Conservation (phyloP, 805 yeast species). For the Sungouiozyma intestinalis region DNA sequence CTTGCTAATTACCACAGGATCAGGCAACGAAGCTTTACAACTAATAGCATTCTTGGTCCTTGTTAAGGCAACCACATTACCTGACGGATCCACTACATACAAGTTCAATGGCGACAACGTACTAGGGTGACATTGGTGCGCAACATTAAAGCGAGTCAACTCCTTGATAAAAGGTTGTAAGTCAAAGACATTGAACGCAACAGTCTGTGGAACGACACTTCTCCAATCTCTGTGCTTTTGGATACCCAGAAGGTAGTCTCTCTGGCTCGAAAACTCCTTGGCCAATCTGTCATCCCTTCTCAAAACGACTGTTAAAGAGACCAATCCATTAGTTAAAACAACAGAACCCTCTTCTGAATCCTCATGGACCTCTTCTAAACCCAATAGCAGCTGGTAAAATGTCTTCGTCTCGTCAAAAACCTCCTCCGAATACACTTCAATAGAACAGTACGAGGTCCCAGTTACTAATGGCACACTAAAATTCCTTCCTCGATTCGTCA, state of each 20-base stretch:
- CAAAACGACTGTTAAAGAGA: slow-evolving; percentile 19
- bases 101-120: slow-evolving; percentile 65
- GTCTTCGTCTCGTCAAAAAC: slow-evolving; percentile 36
- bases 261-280: slow-evolving; percentile 19
- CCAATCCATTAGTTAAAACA: slow-evolving; percentile 13
- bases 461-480: slow-evolving; percentile 31
- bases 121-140: slow-evolving; percentile 55
- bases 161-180: slow-evolving; percentile 15
- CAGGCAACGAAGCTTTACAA: slow-evolving; percentile 25
- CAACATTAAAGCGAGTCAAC: slow-evolving; percentile 17
- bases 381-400: slow-evolving; percentile 36
- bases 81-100: slow-evolving; percentile 73
- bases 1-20: slow-evolving; percentile 3
- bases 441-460: slow-evolving; percentile 42
- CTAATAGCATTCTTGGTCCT: slow-evolving; percentile 45
- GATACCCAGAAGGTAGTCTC: background rate
- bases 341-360: slow-evolving; percentile 2
- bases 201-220: slow-evolving; percentile 30
- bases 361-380: slow-evolving; percentile 4
- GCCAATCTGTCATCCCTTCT: slow-evolving; percentile 12
- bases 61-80: slow-evolving; percentile 72
- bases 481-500: background rate
- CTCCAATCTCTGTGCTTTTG: slow-evolving; percentile 37
- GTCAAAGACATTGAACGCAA: slow-evolving; percentile 28
- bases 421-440: slow-evolving; percentile 39